Evolutionary conservation across 2,329 filamentous ascomycete species (phyloP), one percentile per base, ranked within the genome.

Genomic region (Teratosphaeria gauchensis): DNA sequence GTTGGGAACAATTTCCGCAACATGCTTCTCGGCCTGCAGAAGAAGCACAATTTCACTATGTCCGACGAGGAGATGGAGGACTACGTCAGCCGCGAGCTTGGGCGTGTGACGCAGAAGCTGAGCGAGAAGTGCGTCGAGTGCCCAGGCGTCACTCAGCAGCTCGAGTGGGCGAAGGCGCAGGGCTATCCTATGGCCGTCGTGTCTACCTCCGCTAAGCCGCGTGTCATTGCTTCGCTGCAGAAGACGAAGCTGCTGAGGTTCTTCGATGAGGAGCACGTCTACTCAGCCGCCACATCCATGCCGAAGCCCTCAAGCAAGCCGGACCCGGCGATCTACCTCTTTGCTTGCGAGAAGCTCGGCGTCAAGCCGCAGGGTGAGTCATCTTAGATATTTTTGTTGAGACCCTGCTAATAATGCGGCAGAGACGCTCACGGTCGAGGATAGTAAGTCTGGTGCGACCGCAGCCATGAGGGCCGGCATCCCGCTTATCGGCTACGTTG

Each of bases 1-100:
- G 90, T 96, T 67, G 91, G 92, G 68, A 88, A 94, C 74, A 95
- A 95, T 82, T 96, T 95, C 82, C 89, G 90, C 66, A 89, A 90
- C 75, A 95, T 95, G 89, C 86, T 95, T 76, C 75, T 79, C 60
- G 84, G 84, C 61, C 84, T 96, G 61, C 85, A 91, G 75, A 77
- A 84, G 73, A 87, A 88, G 74, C 85, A 89, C 80, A 79, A 81
- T 74, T 92, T 95, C 75, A 76, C 80, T 56, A 83, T 96, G 75
- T 67, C 75, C 30, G 73, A 80, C 21, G 84, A 83, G 1, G 88
- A 95, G 70, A 75, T 91, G 59, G 85, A 94, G 67, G 73, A 71
- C 48, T 95, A 90, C 72, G 89, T 95, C 62, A 80, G 78, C 67
- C 80, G 80, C 67, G 91, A 96, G 76, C 88, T 95, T 71, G 88